Evolutionary conservation across 2,329 filamentous ascomycete species (phyloP), one percentile per base, ranked within the genome.

Genomic region (Xylariales sp.): DNA sequence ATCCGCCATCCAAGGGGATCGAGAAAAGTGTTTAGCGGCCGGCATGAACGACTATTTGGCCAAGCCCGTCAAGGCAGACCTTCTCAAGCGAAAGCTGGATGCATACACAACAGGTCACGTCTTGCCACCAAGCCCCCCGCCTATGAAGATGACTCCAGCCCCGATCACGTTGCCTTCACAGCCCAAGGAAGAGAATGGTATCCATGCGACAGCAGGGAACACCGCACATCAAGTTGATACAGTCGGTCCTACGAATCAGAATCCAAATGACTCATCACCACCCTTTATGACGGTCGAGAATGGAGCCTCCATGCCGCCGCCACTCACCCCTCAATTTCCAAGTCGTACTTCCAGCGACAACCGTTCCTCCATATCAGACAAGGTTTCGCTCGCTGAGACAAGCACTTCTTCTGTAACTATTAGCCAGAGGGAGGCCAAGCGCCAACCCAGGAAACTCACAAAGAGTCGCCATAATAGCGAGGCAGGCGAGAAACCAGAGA

Each of bases 21-120:
- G 90, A 33, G 91, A 97, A 59, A 96, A 95, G 64, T 96, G 91
- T 51, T 68, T 96, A n/a, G 88, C 89, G 34, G 88, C 88, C 2
- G 91, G 91, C 30, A 97, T 97, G 91, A 95, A 96, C 60, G 93
- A 96, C 54, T 97, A 96, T 53, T 76, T 96, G 1, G 89, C 91
- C 13, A 97, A 97, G 59, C 91, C 91, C 1, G 91, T 97, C n/a
- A 78, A 89, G 43, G 88, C 86, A 4, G 85, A 90, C 32, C 82
- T 94, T 28, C 69, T 97, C 38, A 93, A 88, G 63, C 81, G 81
- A 54, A 91, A 96, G 66, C 67, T 97, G 42, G 74, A 78, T 29
- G 67, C 69, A 3, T 80, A 80, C 48, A 65, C 76, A 18, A 65
- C 59, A 27, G 57, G 55, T 29, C 55, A 62, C 33, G 60, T 65